Conservation (phyloP, 352 stramenopile genomes). For the Phytophthora pini region DNA sequence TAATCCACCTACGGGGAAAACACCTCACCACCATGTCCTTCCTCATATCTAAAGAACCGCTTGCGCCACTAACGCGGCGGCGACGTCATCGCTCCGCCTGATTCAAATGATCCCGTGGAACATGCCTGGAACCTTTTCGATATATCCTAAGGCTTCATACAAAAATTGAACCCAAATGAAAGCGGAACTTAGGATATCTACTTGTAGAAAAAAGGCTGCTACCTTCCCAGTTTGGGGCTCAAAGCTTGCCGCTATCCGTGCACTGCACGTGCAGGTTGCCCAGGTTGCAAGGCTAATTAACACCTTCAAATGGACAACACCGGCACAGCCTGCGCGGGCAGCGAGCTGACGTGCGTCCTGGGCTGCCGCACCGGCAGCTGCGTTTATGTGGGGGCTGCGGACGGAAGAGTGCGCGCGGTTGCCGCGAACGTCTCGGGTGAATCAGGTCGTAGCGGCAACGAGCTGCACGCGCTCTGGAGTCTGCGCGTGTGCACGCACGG, state of each 20-base stretch:
- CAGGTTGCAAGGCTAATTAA: not conserved
- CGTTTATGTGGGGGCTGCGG: constrained; percentile 34
- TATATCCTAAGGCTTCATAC: constrained; percentile 5
- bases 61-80: constrained; percentile 3
- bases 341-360: constrained; percentile 35
- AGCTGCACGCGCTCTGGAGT: constrained; percentile 24
- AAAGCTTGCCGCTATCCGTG: too few relatives aligned
- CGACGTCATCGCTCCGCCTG: constrained; percentile 9
- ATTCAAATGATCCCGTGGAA: constrained; percentile 4
- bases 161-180: not conserved
- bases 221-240: too few relatives aligned
- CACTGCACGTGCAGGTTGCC: constrained; percentile 4
- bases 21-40: constrained; percentile 12
- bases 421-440: constrained; percentile 29
- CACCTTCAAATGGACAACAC: constrained; percentile 36
- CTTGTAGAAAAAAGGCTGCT: constrained; percentile 12
- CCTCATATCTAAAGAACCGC: constrained; percentile 13
- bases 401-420: constrained; percentile 38
- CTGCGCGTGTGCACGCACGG: constrained; percentile 23
- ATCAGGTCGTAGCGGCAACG: constrained; percentile 10
- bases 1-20: constrained; percentile 29
- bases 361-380: constrained; percentile 13
- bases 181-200: constrained; percentile 6
- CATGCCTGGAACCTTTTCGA: constrained; percentile 4
- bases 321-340: constrained; percentile 1